phyloP scores from a whole-genome alignment of 1,284 basidiomycete genomes.

The Cutaneotrichosporon sp. region DNA sequence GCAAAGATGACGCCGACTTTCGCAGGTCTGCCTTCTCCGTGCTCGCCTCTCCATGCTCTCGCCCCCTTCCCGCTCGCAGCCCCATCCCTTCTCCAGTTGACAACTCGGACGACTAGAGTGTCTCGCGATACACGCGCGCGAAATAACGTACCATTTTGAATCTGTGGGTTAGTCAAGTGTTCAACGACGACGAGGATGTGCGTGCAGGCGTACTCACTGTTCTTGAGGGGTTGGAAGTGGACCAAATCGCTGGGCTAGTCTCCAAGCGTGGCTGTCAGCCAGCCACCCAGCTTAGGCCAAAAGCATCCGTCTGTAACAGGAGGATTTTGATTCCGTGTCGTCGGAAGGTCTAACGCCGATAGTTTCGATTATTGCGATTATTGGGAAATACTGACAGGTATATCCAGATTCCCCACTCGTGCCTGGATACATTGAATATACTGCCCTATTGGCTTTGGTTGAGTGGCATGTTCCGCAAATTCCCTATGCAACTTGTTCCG shows the following conservation, averaged over 20 bases:
- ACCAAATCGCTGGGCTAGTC: not conserved
- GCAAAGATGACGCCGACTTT: not conserved
- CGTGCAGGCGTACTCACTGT: conserved; percentile 1
- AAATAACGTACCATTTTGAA: conserved; percentile 4
- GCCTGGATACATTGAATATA: too few relatives aligned
- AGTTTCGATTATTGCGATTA: too few relatives aligned
- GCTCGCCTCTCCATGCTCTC: not conserved
- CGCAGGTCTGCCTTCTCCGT: too few relatives aligned
- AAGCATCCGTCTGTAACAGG: not conserved
- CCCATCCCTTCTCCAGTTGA: not conserved
- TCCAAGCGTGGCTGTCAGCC: not conserved
- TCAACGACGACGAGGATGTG: not conserved
- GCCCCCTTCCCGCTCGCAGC: not conserved
- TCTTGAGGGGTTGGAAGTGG: conserved; percentile 9
- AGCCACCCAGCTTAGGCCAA: not conserved
- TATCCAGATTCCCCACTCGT: too few relatives aligned
- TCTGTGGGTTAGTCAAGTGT: not conserved
- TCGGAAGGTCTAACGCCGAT: too few relatives aligned
- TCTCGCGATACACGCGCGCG: not conserved
- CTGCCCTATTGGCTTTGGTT: too few relatives aligned
- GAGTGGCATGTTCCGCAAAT: too few relatives aligned
- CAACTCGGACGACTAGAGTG: not conserved
- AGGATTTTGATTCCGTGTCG: too few relatives aligned
- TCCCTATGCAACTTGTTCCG: too few relatives aligned
- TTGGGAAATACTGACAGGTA: too few relatives aligned